Conservation (phyloP, 2,329 filamentous ascomycete genomes). For the Claviceps maximensis region DNA sequence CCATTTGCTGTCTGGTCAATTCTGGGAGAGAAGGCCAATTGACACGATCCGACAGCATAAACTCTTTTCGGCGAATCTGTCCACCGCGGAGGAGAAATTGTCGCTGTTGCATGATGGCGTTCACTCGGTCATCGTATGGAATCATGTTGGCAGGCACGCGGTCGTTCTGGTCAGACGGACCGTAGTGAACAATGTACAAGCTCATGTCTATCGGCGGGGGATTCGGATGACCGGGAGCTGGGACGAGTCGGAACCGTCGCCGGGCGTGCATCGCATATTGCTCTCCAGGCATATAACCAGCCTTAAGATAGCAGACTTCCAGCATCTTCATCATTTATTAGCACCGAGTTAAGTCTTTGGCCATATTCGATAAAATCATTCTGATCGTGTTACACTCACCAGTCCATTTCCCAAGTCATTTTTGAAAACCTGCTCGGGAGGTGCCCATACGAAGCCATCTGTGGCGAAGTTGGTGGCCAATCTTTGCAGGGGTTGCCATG, state of each 20-base stretch:
- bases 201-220: constrained; percentile 62
- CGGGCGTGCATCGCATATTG: constrained; percentile 63
- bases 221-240: constrained; percentile 56
- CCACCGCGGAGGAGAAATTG: constrained; percentile 59
- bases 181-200: constrained; percentile 87
- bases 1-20: constrained; percentile 36
- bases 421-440: constrained; percentile 63
- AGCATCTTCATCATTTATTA: constrained; percentile 46
- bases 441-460: constrained; percentile 86
- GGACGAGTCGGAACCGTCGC: constrained; percentile 72
- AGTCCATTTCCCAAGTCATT: constrained; percentile 54
- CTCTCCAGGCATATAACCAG: constrained; percentile 68
- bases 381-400: constrained; percentile 24
- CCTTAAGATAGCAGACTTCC: constrained; percentile 76
- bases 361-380: neutral
- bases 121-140: constrained; percentile 47
- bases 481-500: constrained; percentile 72
- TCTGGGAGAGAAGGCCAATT: constrained; percentile 78
- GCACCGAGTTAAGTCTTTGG: neutral
- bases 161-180: constrained; percentile 59
- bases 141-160: constrained; percentile 58
- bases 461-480: constrained; percentile 66
- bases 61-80: constrained; percentile 78
- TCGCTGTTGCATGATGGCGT: constrained; percentile 46
- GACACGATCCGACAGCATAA: constrained; percentile 78